phyloP scores from a whole-genome alignment of 78 protist species.

The Monocercomonoides exilis region DNA sequence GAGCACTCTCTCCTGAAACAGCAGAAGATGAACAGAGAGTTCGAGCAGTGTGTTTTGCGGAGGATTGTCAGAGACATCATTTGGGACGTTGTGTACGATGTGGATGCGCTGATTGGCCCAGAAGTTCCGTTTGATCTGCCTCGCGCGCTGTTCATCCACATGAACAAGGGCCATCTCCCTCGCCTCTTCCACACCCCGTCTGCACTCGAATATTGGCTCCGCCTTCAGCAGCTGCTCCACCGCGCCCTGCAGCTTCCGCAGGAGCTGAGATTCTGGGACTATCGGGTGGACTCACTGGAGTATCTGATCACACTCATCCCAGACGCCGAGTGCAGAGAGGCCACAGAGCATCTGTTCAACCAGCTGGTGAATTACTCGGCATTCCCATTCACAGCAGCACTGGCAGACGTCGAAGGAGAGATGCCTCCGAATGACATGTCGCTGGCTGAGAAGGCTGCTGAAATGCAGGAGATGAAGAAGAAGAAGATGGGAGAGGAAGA shows the following conservation, averaged over 20 bases:
- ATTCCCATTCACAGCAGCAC: background rate
- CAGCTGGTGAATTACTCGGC: background rate
- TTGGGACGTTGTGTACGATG: background rate
- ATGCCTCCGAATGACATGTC: background rate
- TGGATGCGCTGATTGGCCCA: background rate
- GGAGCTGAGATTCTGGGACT: background rate
- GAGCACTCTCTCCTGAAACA: background rate
- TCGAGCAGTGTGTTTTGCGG: background rate
- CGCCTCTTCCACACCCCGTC: background rate
- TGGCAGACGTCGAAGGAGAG: background rate
- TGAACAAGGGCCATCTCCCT: too few relatives aligned
- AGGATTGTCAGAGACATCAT: background rate
- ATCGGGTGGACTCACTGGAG: background rate
- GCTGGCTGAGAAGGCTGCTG: background rate
- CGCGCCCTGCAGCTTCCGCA: background rate
- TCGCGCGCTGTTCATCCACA: background rate
- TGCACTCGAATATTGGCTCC: background rate
- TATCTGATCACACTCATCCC: background rate
- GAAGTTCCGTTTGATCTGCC: background rate
- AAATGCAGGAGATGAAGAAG: background rate
- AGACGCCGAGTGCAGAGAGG: background rate
- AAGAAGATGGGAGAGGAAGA: background rate
- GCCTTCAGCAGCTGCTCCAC: background rate
- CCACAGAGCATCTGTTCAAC: background rate
- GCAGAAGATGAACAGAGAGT: background rate